Evolutionary conservation across 805 yeast genomes (phyloP).

Genomic region (Torulaspora microellipsoides): DNA sequence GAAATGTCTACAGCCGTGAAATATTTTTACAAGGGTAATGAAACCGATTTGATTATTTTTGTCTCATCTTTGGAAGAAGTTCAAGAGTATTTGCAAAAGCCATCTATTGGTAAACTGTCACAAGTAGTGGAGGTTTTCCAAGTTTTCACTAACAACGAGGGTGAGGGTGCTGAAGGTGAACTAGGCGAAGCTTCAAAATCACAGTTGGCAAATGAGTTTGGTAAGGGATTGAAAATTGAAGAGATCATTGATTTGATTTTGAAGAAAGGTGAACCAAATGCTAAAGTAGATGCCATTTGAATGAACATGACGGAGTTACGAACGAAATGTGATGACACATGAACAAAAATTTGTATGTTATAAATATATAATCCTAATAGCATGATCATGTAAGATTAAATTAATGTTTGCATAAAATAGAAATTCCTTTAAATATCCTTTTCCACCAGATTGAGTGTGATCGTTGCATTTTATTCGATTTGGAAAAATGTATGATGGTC

Average conservation of each 20-base stretch:
- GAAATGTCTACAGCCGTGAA: conserved; percentile 39
- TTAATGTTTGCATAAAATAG: neutral
- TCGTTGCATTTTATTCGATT: too few relatives aligned
- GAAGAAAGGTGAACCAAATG: conserved; percentile 53
- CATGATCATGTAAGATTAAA: too few relatives aligned
- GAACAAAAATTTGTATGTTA: too few relatives aligned
- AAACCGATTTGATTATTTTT: conserved; percentile 62
- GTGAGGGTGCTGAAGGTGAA: conserved; percentile 66
- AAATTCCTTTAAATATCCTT: neutral
- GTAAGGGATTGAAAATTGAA: conserved; percentile 46
- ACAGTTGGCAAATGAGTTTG: conserved; percentile 66
- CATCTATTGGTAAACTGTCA: conserved; percentile 39
- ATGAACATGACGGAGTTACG: neutral
- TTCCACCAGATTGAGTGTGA: neutral
- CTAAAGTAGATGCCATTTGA: conserved; percentile 14
- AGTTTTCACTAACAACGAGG: conserved; percentile 55
- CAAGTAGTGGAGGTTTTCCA: conserved; percentile 64
- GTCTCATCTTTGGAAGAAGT: conserved; percentile 50
- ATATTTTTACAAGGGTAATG: conserved; percentile 60
- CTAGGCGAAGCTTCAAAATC: conserved; percentile 66
- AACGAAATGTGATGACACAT: too few relatives aligned
- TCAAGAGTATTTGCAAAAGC: conserved; percentile 39
- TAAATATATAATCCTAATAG: too few relatives aligned
- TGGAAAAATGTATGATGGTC: conserved; percentile 1
- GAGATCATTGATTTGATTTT: conserved; percentile 57